phyloP scores from a whole-genome alignment of 495 filamentous ascomycete genomes.

The Podospora conica region DNA sequence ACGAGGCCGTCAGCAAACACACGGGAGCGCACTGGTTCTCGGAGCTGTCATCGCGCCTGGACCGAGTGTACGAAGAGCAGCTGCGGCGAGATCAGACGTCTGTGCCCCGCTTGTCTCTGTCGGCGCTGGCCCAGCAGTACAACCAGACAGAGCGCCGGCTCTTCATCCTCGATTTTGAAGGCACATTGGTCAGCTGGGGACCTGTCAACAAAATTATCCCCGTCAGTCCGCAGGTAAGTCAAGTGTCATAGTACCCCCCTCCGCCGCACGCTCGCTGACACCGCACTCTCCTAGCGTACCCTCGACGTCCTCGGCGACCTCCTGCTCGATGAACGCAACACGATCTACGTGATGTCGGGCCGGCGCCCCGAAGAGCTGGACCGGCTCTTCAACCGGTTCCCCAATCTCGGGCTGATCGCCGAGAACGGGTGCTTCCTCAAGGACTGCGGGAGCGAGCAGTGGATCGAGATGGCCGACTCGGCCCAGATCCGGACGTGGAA shows the following conservation, averaged over 20 bases:
- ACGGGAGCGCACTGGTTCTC: slow-evolving; percentile 80
- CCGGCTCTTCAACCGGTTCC: slow-evolving; percentile 68
- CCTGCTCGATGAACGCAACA: slow-evolving; percentile 66
- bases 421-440: slow-evolving; percentile 90
- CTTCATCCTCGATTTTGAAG: slow-evolving; percentile 89
- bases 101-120: slow-evolving; percentile 72
- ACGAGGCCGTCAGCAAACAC: slow-evolving; percentile 66
- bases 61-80: slow-evolving; percentile 72
- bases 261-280: background rate
- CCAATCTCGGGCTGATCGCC: slow-evolving; percentile 76
- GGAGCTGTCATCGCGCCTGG: slow-evolving; percentile 60
- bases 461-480: slow-evolving; percentile 68
- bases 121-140: slow-evolving; percentile 58
- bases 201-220: slow-evolving; percentile 72
- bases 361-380: slow-evolving; percentile 83
- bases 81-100: slow-evolving; percentile 73
- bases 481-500: slow-evolving; percentile 68
- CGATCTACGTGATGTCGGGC: slow-evolving; percentile 90
- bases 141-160: slow-evolving; percentile 56
- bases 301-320: slow-evolving; percentile 74
- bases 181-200: slow-evolving; percentile 80
- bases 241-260: background rate
- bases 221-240: slow-evolving; percentile 63
- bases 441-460: slow-evolving; percentile 56
- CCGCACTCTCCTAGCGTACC: slow-evolving; percentile 45